Evolutionary conservation across 257 asterid genomes (phyloP).

Genomic region (Echium plantagineum): DNA sequence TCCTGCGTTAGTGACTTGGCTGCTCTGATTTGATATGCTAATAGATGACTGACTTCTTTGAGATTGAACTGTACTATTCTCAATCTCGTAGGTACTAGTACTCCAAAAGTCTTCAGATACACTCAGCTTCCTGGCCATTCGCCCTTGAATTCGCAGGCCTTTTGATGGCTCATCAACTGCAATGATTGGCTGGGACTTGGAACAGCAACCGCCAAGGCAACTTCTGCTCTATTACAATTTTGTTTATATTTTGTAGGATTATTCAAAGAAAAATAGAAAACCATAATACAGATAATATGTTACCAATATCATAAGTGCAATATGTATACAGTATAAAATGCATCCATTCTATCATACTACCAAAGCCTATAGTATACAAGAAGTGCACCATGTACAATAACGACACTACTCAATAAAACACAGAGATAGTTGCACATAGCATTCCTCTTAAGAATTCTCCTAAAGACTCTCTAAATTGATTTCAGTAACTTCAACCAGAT

Average conservation of each 20-base stretch:
- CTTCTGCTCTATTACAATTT: constrained; percentile 59
- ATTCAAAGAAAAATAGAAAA: constrained; percentile 10
- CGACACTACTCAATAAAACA: too few species aligned
- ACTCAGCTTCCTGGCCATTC: constrained; percentile 35
- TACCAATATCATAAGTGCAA: constrained; percentile 4
- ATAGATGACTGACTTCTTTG: constrained; percentile 65
- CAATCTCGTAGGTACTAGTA: constrained; percentile 61
- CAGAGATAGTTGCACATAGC: too few species aligned
- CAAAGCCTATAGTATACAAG: too few species aligned
- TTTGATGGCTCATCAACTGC: constrained; percentile 66
- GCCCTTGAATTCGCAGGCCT: constrained; percentile 67
- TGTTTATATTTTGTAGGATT: constrained; percentile 31
- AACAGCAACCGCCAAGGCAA: constrained; percentile 55
- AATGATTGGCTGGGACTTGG: constrained; percentile 46
- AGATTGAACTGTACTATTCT: constrained; percentile 44
- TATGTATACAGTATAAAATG: neutral
- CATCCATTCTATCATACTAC: too few species aligned
- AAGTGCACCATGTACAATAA: too few species aligned
- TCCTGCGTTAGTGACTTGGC: constrained; percentile 28
- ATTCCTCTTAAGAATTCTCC: too few species aligned
- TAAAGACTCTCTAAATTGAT: too few species aligned
- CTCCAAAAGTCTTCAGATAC: constrained; percentile 75
- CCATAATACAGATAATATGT: neutral
- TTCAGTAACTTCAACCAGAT: too few species aligned
- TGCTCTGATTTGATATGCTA: constrained; percentile 41